phyloP scores from a whole-genome alignment of 441 rosid genomes.

The Gossypium trilobum region DNA sequence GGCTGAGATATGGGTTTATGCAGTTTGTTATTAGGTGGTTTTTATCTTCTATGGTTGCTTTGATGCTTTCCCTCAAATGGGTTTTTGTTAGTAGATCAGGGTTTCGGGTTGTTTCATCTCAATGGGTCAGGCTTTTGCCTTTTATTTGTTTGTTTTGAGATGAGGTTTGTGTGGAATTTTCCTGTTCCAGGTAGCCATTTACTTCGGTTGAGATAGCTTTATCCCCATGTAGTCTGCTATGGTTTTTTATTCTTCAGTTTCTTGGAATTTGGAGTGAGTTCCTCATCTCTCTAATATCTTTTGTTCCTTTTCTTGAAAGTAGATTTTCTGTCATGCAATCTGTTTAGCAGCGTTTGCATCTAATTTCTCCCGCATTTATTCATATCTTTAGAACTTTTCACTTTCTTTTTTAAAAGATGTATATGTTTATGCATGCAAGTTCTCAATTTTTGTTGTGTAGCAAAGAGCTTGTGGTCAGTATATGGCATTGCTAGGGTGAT shows the following conservation, averaged over 20 bases:
- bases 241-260: not conserved
- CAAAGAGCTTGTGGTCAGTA: not conserved
- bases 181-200: not conserved
- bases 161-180: not conserved
- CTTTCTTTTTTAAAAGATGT: not conserved
- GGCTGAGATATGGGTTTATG: slow-evolving; percentile 8
- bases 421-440: slow-evolving; percentile 1
- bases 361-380: not conserved
- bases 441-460: not conserved
- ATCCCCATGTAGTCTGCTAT: not conserved
- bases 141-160: not conserved
- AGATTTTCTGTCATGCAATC: not conserved
- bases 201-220: not conserved
- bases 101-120: slow-evolving; percentile 3
- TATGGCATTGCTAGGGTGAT: not conserved
- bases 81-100: not conserved
- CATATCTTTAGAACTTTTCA: not conserved
- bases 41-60: not conserved
- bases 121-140: not conserved
- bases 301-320: not conserved
- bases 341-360: not conserved
- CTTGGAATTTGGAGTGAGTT: not conserved
- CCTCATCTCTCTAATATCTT: not conserved
- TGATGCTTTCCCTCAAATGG: slow-evolving; percentile 1
- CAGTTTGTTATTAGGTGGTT: not conserved